phyloP scores from a whole-genome alignment of 2,329 filamentous ascomycete genomes.

The Graphiopsis chlorocephala region DNA sequence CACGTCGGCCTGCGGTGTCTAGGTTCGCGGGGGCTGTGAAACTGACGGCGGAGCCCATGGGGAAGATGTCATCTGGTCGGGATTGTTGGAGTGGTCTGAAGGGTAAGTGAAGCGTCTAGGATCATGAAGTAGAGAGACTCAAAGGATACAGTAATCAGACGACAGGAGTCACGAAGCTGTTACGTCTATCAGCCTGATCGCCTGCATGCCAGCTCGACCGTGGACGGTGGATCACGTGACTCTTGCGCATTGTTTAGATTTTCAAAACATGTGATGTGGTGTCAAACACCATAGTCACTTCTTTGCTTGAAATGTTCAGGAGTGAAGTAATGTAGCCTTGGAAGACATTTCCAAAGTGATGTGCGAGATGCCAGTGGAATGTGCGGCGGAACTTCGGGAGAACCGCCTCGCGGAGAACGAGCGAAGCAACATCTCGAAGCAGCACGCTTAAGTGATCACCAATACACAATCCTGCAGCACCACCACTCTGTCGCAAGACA shows the following conservation, averaged over 20 bases:
- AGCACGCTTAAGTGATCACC: constrained; percentile 1
- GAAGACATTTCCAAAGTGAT: not conserved
- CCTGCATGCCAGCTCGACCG: not conserved
- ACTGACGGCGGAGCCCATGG: not conserved
- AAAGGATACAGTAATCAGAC: not conserved
- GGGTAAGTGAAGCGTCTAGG: not conserved
- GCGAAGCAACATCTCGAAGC: constrained; percentile 13
- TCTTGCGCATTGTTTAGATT: not conserved
- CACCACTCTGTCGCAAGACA: not conserved
- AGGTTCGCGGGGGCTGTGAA: not conserved
- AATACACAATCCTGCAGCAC: constrained; percentile 1
- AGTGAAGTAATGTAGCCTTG: not conserved
- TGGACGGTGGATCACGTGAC: not conserved
- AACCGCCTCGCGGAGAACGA: not conserved
- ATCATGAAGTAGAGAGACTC: not conserved
- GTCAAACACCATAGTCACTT: not conserved
- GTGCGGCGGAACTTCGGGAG: not conserved
- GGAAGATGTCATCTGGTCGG: not conserved
- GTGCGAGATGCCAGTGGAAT: not conserved
- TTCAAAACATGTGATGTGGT: not conserved
- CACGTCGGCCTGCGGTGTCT: not conserved
- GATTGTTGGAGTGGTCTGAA: not conserved
- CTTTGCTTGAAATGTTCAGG: not conserved
- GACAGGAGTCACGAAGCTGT: not conserved
- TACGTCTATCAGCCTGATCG: not conserved